Evolutionary conservation across 2,329 filamentous ascomycete species (phyloP), one percentile per base, ranked within the genome.

Genomic region (Leptographium flavum): DNA sequence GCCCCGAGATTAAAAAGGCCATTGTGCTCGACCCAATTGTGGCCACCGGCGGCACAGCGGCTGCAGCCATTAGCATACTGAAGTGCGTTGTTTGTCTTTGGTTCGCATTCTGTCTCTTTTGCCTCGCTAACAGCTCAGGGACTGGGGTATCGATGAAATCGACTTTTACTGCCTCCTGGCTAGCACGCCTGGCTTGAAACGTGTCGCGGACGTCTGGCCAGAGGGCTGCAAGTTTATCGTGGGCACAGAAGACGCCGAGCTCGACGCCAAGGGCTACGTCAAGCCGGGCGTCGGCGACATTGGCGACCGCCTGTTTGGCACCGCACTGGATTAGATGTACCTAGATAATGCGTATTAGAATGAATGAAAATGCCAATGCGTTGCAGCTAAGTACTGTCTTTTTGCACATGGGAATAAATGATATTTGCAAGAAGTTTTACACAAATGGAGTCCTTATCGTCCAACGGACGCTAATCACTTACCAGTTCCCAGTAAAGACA

Each of bases 1-100:
- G 68, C 42, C 52, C 59, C 33, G 58, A 63, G 32, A 59, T 65
- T 5, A 61, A 68, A 1, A 61, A 45, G 41, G 87, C 87, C 48
- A 83, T 95, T 58, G 69, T 95, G 45, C 74, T 94, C 42, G 90
- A 96, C 59, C 90, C 90, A 4, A 76, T 95, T 54, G 92, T 95
- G 57, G 90, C 90, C 1, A 95, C 90, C 0, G 90, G 90, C 31
- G 87, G 85, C 2, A 96, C 90, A 3, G 84, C 84, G 45, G 81
- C 78, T 28, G 88, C 90, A 1, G 90, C 88, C 4, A 92, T 95
- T 57, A 83, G 92, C 57, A 87, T 85, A 1, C 68, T 95, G 47
- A 33, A 37, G 43, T 45, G 4, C 15, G 14, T 5, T 14, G 17
- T 28, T 19, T 28, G 2, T 27, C 2, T 36, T 28, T 8, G 8